These are phyloP conservation scores for Nakazawaea ernobii DNA, from an alignment of 805 yeast genomes.

Conservation along the genomic window DNA sequence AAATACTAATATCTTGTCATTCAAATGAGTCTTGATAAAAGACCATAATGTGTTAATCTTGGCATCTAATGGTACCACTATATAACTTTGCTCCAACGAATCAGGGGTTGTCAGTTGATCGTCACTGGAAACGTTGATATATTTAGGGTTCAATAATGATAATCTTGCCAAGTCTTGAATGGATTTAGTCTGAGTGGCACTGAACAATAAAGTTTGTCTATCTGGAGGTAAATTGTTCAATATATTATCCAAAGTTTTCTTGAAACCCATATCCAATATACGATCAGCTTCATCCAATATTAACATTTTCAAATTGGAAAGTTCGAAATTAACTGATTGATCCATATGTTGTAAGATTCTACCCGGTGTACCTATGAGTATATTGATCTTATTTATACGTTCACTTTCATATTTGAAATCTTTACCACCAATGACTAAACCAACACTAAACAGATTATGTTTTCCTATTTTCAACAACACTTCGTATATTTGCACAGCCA, in stretches of 20 bases:
- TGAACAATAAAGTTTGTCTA: constrained; percentile 78
- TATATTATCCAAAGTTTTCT: constrained; percentile 74
- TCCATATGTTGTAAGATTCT: constrained; percentile 86
- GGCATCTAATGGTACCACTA: constrained; percentile 65
- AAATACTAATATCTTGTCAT: constrained; percentile 75
- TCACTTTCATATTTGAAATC: constrained; percentile 79
- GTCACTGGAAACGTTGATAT: constrained; percentile 39
- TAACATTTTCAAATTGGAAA: constrained; percentile 67
- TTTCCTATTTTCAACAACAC: constrained; percentile 80
- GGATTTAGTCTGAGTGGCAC: constrained; percentile 86
- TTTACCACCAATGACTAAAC: constrained; percentile 90
- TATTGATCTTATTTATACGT: constrained; percentile 72
- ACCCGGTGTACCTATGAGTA: constrained; percentile 89
- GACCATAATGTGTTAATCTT: constrained; percentile 85
- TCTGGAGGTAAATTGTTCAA: constrained; percentile 70
- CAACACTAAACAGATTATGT: constrained; percentile 73
- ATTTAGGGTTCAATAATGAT: constrained; percentile 59
- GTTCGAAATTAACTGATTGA: constrained; percentile 76
- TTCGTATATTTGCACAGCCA: constrained; percentile 87
- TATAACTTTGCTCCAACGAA: constrained; percentile 76
- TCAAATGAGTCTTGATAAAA: constrained; percentile 77
- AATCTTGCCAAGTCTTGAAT: constrained; percentile 79
- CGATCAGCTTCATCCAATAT: constrained; percentile 92
- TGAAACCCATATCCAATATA: constrained; percentile 91
- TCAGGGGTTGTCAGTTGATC: constrained; percentile 55